These are phyloP conservation scores for Saccharomyces hybrid DNA, from an alignment of 1,139 yeast species.

Conservation along the genomic window DNA sequence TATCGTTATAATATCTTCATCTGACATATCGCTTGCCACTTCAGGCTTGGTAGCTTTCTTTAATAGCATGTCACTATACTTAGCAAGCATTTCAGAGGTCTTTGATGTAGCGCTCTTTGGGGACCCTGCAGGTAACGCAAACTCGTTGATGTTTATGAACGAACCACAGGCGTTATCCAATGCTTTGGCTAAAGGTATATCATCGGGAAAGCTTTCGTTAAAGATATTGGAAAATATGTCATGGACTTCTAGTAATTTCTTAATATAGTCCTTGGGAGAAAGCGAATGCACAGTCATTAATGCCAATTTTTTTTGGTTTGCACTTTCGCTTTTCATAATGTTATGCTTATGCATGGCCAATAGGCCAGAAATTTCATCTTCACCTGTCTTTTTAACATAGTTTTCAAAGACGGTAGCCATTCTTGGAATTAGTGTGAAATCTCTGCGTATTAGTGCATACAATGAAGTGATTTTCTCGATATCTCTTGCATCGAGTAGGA, in stretches of 20 bases:
- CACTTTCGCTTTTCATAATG: slow-evolving; percentile 10
- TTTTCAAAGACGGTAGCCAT: slow-evolving; percentile 65
- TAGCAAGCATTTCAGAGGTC: slow-evolving; percentile 88
- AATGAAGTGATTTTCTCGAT: slow-evolving; percentile 71
- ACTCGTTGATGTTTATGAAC: slow-evolving; percentile 73
- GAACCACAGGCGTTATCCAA: slow-evolving; percentile 82
- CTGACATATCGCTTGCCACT: slow-evolving; percentile 58
- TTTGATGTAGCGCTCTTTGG: slow-evolving; percentile 45
- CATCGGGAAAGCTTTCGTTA: slow-evolving; percentile 67
- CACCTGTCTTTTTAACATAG: slow-evolving; percentile 50
- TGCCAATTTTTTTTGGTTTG: slow-evolving; percentile 16
- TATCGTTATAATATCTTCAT: slow-evolving; percentile 75
- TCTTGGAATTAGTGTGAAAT: slow-evolving; percentile 46
- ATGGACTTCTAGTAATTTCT: slow-evolving; percentile 66
- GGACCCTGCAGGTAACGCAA: slow-evolving; percentile 59
- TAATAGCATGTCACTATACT: slow-evolving; percentile 76
- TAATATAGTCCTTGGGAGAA: slow-evolving; percentile 68
- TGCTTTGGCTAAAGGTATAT: slow-evolving; percentile 76
- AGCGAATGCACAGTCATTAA: slow-evolving; percentile 16
- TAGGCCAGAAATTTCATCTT: slow-evolving; percentile 23
- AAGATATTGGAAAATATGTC: slow-evolving; percentile 40
- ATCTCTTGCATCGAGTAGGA: slow-evolving; percentile 68
- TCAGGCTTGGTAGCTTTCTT: slow-evolving; percentile 67
- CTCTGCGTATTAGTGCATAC: slow-evolving; percentile 64
- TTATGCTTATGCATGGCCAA: slow-evolving; percentile 21